Evolutionary conservation across 208 protist species (phyloP).

Genomic region (Trypanosomatidae sp.): DNA sequence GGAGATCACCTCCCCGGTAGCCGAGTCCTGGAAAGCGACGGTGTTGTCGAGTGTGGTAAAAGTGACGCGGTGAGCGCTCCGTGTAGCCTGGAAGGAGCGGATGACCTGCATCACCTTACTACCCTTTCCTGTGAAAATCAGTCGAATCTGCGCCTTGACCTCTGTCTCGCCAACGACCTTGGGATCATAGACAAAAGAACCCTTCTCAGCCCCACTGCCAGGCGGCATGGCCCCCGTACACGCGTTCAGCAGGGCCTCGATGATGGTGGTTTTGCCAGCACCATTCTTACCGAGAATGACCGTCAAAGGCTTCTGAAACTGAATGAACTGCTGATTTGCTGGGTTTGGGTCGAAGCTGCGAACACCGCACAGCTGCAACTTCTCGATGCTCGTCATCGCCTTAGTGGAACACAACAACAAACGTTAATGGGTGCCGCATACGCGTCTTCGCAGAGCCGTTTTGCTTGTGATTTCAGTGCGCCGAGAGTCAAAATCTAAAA

Average conservation of each 20-base stretch:
- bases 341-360: conserved; percentile 95
- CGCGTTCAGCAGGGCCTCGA: conserved; percentile 98
- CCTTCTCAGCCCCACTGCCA: conserved; percentile 88
- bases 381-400: conserved; percentile 97
- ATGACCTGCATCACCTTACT: conserved; percentile 91
- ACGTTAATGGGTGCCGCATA: neutral
- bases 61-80: conserved; percentile 82
- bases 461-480: neutral
- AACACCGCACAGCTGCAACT: conserved; percentile 96
- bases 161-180: conserved; percentile 94
- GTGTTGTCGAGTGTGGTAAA: conserved; percentile 95
- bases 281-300: conserved; percentile 99
- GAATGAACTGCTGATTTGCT: conserved; percentile 82
- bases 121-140: conserved; percentile 88
- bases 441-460: neutral
- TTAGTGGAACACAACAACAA: neutral
- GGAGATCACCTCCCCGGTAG: conserved; percentile 76
- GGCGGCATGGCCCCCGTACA: conserved; percentile 97
- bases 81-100: conserved; percentile 92
- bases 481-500: neutral
- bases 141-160: conserved; percentile 97
- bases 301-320: conserved; percentile 98
- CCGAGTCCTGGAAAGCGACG: conserved; percentile 90
- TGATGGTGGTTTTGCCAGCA: conserved; percentile 98
- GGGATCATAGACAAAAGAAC: conserved; percentile 98